Percentiles rank a stretch among this genome's conserved stretches.
Conservation (phyloP, 2,329 filamentous ascomycete species). For the Neonectria punicea region DNA sequence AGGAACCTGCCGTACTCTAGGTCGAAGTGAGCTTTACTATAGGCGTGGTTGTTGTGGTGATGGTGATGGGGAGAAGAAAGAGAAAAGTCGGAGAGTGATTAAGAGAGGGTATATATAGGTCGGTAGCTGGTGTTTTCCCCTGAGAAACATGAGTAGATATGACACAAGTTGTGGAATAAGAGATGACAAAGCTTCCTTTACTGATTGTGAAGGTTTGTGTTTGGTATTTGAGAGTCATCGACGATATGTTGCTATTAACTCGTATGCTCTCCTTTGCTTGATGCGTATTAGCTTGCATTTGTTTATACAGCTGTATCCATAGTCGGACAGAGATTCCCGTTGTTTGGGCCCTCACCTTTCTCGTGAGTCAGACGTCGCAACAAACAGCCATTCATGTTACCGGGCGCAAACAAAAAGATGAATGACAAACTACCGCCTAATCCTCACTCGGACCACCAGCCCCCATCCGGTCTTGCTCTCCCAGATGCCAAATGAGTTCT, state of each 20-base stretch:
- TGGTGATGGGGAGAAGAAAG: neutral
- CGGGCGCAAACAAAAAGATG: neutral
- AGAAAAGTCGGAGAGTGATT: neutral
- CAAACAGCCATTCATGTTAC: neutral
- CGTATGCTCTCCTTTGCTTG: neutral
- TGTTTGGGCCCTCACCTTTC: neutral
- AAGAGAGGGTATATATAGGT: neutral
- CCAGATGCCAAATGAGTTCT: slow-evolving; percentile 63
- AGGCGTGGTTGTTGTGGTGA: neutral
- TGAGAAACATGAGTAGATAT: no score
- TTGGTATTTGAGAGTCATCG: neutral
- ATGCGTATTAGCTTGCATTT: neutral
- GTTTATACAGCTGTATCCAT: neutral
- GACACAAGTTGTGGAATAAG: neutral
- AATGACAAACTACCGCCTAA: slow-evolving; percentile 26
- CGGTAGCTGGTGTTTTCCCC: no score
- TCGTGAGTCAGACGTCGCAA: neutral
- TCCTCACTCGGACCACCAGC: slow-evolving; percentile 55
- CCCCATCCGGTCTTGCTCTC: slow-evolving; percentile 63
- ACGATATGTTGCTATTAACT: neutral
- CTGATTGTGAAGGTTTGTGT: neutral
- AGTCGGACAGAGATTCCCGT: neutral
- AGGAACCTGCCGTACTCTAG: no score
- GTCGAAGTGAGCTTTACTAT: no score
- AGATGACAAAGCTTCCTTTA: neutral